Percentiles rank a stretch among this genome's conserved stretches.
phyloP scores from a whole-genome alignment of 148 eudicot species.

The Talinum fruticosum region DNA sequence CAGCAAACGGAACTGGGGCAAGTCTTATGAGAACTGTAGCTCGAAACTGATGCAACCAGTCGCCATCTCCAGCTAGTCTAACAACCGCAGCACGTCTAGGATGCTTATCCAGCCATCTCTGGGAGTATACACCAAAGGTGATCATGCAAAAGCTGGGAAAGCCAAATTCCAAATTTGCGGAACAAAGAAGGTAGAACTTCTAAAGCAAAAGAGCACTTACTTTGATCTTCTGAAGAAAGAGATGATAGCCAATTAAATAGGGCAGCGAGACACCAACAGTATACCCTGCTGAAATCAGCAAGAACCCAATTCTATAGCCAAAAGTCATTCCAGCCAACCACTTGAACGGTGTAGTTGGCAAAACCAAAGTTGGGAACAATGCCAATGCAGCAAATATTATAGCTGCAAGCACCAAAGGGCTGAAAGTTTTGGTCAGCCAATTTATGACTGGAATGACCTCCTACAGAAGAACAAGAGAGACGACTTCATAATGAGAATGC shows the following conservation, averaged over 20 bases:
- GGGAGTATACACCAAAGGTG: neutral
- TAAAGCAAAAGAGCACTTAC: constrained; percentile 37
- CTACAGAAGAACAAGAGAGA: constrained; percentile 31
- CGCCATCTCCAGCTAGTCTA: constrained; percentile 85
- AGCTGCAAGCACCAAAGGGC: constrained; percentile 52
- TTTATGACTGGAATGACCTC: constrained; percentile 58
- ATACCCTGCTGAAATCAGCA: constrained; percentile 47
- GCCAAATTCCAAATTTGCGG: neutral
- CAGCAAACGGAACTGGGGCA: constrained; percentile 74
- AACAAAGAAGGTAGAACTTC: neutral
- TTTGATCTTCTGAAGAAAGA: constrained; percentile 58
- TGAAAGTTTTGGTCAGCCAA: constrained; percentile 65
- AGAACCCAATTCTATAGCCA: constrained; percentile 80
- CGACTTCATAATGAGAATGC: neutral
- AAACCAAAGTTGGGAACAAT: constrained; percentile 56
- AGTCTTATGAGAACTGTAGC: constrained; percentile 67
- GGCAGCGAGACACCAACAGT: constrained; percentile 69
- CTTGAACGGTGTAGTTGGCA: constrained; percentile 80
- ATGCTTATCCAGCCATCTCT: constrained; percentile 73
- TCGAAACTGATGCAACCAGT: constrained; percentile 71
- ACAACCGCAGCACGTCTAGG: constrained; percentile 70
- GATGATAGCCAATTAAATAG: constrained; percentile 48
- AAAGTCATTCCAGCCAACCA: constrained; percentile 93
- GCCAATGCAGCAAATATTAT: constrained; percentile 65
- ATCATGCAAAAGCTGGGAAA: neutral